Percentiles rank a stretch among this genome's conserved stretches.
Evolutionary conservation across 768 basidiomycete genomes (phyloP).

Genomic region (Artomyces pyxidatus): DNA sequence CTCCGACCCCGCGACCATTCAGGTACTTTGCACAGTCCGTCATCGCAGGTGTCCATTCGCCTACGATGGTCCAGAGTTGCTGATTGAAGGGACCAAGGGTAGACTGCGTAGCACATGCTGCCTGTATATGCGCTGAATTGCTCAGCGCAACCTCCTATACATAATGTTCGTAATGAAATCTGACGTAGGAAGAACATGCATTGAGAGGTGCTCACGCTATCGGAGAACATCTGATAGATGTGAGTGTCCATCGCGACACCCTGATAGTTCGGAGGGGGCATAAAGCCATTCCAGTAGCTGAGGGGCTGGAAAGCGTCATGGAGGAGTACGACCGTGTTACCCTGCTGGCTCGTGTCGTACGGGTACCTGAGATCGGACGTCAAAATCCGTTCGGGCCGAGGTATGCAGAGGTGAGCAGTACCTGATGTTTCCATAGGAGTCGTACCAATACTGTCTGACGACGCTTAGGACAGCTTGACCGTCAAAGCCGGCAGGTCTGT

Average conservation of each 20-base stretch:
- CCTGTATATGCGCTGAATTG: constrained; percentile 47
- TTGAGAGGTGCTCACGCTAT: constrained; percentile 33
- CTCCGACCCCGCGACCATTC: constrained; percentile 72
- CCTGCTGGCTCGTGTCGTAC: constrained; percentile 32
- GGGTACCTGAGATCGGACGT: constrained; percentile 33
- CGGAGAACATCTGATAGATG: constrained; percentile 68
- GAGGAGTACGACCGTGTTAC: constrained; percentile 57
- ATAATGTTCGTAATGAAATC: no score
- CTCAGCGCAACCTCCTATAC: constrained; percentile 38
- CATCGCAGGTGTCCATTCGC: constrained; percentile 78
- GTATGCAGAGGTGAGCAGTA: constrained; percentile 18
- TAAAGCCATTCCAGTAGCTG: constrained; percentile 60
- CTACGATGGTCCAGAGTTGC: constrained; percentile 71
- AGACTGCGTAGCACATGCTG: constrained; percentile 44
- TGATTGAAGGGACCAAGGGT: constrained; percentile 36
- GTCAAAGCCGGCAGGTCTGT: constrained; percentile 67
- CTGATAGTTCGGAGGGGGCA: constrained; percentile 40
- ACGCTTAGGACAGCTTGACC: constrained; percentile 42
- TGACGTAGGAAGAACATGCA: not conserved
- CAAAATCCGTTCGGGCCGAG: constrained; percentile 8
- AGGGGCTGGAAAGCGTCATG: constrained; percentile 78
- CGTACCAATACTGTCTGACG: constrained; percentile 56
- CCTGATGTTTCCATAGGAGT: constrained; percentile 73
- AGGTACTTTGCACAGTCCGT: constrained; percentile 78
- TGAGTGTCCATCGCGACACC: constrained; percentile 79